A percentile compares a stretch with the other conserved stretches of the same genome.
phyloP scores from a whole-genome alignment of 2,329 filamentous ascomycete genomes.

The Fusarium brachygibbosum region DNA sequence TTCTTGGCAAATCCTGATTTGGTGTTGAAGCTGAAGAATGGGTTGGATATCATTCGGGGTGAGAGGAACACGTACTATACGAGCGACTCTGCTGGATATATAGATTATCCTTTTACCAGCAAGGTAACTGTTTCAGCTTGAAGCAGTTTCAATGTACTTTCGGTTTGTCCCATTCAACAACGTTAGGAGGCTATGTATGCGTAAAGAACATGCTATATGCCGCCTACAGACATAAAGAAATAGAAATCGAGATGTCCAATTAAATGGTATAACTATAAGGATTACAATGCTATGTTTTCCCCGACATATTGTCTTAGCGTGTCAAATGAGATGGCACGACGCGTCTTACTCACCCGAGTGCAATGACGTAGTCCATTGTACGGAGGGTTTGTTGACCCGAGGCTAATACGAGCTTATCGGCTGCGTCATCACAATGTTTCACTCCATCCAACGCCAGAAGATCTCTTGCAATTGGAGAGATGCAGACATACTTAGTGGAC shows the following conservation, averaged over 20 bases:
- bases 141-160: not conserved
- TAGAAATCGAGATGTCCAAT: no score
- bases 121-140: accelerated
- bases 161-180: no score
- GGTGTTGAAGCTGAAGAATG: conserved; percentile 46
- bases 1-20: conserved; percentile 52
- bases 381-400: conserved; percentile 5
- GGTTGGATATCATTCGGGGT: conserved; percentile 46
- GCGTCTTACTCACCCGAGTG: not conserved
- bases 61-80: conserved; percentile 50
- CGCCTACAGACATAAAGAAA: no score
- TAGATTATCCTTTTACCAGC: conserved; percentile 46
- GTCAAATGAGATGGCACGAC: not conserved
- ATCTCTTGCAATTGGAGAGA: no score
- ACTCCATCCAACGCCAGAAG: no score
- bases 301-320: no score
- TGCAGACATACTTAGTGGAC: no score
- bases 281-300: no score
- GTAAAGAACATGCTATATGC: no score
- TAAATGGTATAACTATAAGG: no score
- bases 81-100: conserved; percentile 38
- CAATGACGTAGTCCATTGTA: conserved; percentile 2
- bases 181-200: no score
- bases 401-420: not conserved
- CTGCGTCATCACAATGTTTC: not conserved